phyloP scores from a whole-genome alignment of 192 early-diverging fungal species.

The Coemansia nantahalensis region DNA sequence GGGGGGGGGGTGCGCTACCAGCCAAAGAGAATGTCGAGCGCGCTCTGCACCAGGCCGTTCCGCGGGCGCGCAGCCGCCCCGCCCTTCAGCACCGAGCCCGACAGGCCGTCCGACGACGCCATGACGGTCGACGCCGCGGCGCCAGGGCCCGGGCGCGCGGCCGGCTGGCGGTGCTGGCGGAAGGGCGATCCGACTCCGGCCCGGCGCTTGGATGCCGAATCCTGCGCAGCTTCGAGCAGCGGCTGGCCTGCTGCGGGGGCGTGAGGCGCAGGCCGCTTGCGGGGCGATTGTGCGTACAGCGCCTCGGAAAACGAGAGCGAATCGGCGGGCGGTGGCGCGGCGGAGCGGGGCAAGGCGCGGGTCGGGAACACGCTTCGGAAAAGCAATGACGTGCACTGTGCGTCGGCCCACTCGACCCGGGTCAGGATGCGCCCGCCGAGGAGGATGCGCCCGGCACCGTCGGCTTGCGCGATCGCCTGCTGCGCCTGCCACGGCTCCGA shows the following conservation, averaged over 20 bases:
- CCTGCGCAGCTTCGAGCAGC: conserved; percentile 8
- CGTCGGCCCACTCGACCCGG: conserved; percentile 24
- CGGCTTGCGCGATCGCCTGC: conserved; percentile 31
- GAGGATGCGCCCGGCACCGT: conserved; percentile 22
- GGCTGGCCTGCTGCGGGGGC: conserved; percentile 3
- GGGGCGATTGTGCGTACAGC: conserved; percentile 41
- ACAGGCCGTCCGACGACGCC: conserved; percentile 5
- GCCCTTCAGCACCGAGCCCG: conserved; percentile 12
- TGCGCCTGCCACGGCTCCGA: conserved; percentile 52
- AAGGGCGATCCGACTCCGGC: conserved; percentile 25
- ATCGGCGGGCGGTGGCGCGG: conserved; percentile 6
- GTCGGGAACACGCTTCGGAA: conserved; percentile 36
- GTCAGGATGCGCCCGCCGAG: conserved; percentile 27
- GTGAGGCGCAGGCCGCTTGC: conserved; percentile 12
- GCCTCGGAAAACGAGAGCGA: conserved; percentile 26
- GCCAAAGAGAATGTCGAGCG: conserved; percentile 45
- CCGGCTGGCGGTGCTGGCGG: conserved; percentile 10
- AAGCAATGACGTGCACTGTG: conserved; percentile 14
- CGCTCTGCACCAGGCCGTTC: conserved; percentile 50
- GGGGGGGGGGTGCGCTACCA: too few species aligned
- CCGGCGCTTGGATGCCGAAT: conserved; percentile 3
- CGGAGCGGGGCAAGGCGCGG: conserved; percentile 27
- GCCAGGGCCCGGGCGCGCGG: neutral
- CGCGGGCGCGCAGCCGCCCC: conserved; percentile 22
- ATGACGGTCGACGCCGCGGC: conserved; percentile 6